Percentiles rank a stretch among this genome's conserved stretches.
These are phyloP conservation scores for Ichthyophthirius multifiliis DNA, from an alignment of 169 alveolate genomes.

Conservation along the genomic window DNA sequence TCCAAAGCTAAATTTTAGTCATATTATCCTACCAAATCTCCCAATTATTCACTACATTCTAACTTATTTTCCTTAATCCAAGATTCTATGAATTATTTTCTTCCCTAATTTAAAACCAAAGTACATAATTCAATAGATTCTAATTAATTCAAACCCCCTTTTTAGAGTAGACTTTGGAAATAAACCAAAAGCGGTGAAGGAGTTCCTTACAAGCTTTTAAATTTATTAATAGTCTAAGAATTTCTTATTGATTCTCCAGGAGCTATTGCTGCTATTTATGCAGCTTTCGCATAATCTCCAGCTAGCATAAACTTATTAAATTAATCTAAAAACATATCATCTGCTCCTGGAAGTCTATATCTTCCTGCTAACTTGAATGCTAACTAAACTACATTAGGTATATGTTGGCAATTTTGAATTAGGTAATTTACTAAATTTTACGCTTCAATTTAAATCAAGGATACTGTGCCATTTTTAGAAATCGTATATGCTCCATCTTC, in stretches of 20 bases:
- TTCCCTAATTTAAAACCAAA: constrained; percentile 95
- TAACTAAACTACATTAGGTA: constrained; percentile 74
- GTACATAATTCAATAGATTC: constrained; percentile 97
- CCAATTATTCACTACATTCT: constrained; percentile 96
- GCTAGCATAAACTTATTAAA: constrained; percentile 85
- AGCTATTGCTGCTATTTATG: constrained; percentile 93
- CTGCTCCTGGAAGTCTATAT: constrained; percentile 93
- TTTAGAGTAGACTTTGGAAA: constrained; percentile 95
- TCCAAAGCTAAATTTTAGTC: constrained; percentile 93
- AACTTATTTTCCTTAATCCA: constrained; percentile 97
- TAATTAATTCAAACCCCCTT: constrained; percentile 92
- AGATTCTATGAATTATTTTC: constrained; percentile 89
- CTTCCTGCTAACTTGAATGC: constrained; percentile 82
- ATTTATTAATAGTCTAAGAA: constrained; percentile 92
- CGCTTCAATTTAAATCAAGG: constrained; percentile 71
- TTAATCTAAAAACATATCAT: constrained; percentile 82
- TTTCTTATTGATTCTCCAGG: constrained; percentile 95
- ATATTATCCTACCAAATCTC: constrained; percentile 91
- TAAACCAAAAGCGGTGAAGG: constrained; percentile 95
- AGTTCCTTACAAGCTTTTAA: constrained; percentile 90
- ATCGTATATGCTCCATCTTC: constrained; percentile 72
- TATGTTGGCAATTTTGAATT: constrained; percentile 67
- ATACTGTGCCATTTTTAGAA: constrained; percentile 80
- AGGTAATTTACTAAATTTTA: constrained; percentile 67
- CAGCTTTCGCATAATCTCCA: constrained; percentile 94